These are phyloP conservation scores for Orbilia oligospora DNA, from an alignment of 2,329 filamentous ascomycete genomes.

Conservation along the genomic window DNA sequence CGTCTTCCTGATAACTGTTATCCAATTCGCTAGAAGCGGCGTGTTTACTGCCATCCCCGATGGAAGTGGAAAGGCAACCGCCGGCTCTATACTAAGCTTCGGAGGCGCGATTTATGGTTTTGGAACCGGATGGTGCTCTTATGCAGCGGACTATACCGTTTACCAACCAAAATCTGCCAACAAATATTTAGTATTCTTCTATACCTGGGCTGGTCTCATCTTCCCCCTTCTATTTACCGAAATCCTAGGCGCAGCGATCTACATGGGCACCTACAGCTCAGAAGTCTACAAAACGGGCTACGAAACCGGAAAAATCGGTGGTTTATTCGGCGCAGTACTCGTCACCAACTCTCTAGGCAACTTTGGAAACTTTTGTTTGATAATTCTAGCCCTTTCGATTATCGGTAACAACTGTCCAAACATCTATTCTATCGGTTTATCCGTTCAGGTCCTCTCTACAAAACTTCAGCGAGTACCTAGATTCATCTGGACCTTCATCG, in stretches of 20 bases:
- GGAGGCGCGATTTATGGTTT: conserved; percentile 78
- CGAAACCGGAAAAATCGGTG: conserved; percentile 74
- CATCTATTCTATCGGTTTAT: conserved; percentile 79
- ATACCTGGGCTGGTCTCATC: conserved; percentile 79
- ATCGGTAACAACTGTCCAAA: conserved; percentile 81
- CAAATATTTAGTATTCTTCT: conserved; percentile 76
- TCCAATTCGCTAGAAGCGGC: conserved; percentile 77
- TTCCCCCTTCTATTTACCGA: conserved; percentile 81
- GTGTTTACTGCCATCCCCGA: conserved; percentile 77
- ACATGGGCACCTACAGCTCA: conserved; percentile 75
- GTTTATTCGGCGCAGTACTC: conserved; percentile 77
- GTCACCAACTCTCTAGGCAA: conserved; percentile 73
- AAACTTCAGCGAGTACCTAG: conserved; percentile 76
- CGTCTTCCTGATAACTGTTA: conserved; percentile 78
- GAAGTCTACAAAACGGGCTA: conserved; percentile 72
- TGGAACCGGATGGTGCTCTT: conserved; percentile 80
- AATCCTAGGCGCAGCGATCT: conserved; percentile 79
- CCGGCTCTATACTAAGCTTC: conserved; percentile 76
- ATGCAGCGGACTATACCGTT: conserved; percentile 83
- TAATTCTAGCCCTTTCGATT: conserved; percentile 77
- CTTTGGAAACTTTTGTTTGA: conserved; percentile 81
- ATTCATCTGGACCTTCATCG: conserved; percentile 77
- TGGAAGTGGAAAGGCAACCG: conserved; percentile 73
- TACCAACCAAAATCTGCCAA: conserved; percentile 78
- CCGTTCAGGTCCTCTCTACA: conserved; percentile 76